phyloP scores from a whole-genome alignment of 2,329 filamentous ascomycete genomes.

The Pseudogymnoascus sp. region DNA sequence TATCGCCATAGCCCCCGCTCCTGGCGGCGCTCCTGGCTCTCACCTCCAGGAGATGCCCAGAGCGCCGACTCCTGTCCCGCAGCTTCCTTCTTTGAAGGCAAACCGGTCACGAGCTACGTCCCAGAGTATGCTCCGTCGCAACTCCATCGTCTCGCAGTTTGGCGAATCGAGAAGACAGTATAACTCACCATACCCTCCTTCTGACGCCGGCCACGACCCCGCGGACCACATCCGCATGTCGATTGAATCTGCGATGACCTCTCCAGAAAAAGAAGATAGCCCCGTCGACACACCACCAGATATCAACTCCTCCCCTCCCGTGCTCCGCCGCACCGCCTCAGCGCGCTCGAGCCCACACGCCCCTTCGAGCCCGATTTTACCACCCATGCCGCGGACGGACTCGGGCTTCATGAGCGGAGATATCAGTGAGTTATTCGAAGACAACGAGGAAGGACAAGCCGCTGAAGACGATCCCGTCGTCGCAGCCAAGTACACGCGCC shows the following conservation, averaged over 20 bases:
- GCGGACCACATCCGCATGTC: slow-evolving; percentile 27
- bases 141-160: slow-evolving; percentile 47
- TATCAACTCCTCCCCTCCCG: slow-evolving; percentile 83
- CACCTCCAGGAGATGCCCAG: slow-evolving; percentile 66
- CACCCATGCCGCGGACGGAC: slow-evolving; percentile 52
- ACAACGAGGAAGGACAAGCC: slow-evolving; percentile 38
- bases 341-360: slow-evolving; percentile 74
- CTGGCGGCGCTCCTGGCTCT: slow-evolving; percentile 35
- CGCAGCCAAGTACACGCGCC: slow-evolving; percentile 27
- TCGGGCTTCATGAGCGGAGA: slow-evolving; percentile 79
- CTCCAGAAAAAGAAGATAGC: slow-evolving; percentile 40
- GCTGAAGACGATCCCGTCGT: slow-evolving; percentile 31
- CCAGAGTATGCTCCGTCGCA: slow-evolving; percentile 49
- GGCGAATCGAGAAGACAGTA: slow-evolving; percentile 27
- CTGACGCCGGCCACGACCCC: slow-evolving; percentile 27
- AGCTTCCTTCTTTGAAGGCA: slow-evolving; percentile 29
- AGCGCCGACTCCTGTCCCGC: slow-evolving; percentile 67
- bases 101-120: slow-evolving; percentile 19
- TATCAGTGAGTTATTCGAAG: slow-evolving; percentile 45
- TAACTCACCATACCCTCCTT: slow-evolving; percentile 33
- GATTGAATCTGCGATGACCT: slow-evolving; percentile 39
- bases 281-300: slow-evolving; percentile 64
- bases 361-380: slow-evolving; percentile 52
- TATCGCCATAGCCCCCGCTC: slow-evolving; percentile 43
- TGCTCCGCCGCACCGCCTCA: slow-evolving; percentile 54